phyloP scores from a whole-genome alignment of 208 protist genomes.

The Acanthamoeba quina region DNA sequence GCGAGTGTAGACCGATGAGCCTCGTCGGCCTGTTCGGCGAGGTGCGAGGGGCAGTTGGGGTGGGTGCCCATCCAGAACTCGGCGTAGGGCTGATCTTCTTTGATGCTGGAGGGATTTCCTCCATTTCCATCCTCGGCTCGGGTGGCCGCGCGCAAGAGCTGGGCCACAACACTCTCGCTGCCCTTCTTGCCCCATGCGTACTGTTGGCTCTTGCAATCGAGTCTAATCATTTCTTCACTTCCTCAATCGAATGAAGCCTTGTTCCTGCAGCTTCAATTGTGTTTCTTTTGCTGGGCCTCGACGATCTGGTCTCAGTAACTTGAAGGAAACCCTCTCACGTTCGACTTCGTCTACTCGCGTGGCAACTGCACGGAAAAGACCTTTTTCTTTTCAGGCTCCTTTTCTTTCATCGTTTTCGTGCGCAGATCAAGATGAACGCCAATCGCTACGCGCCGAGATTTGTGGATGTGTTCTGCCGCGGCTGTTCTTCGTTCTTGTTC shows the following conservation, averaged over 20 bases:
- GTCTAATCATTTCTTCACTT: background rate
- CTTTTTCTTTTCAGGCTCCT: background rate
- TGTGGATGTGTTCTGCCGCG: slow-evolving; percentile 31
- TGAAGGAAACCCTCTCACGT: background rate
- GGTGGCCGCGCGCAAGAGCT: background rate
- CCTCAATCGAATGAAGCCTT: background rate
- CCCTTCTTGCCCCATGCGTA: slow-evolving; percentile 66
- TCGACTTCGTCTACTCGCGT: too few relatives aligned
- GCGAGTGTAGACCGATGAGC: background rate
- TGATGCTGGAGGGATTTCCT: background rate
- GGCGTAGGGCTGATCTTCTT: slow-evolving; percentile 87
- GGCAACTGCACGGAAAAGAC: too few relatives aligned
- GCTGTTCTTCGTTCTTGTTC: slow-evolving; percentile 44
- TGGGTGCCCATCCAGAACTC: slow-evolving; percentile 99
- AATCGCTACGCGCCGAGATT: slow-evolving; percentile 42
- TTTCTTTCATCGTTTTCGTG: background rate
- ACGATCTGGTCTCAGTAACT: background rate
- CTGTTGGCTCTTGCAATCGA: slow-evolving; percentile 47
- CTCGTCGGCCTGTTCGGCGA: slow-evolving; percentile 14
- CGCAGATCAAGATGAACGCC: background rate
- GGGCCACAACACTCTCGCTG: slow-evolving; percentile 26
- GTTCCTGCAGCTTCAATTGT: too few relatives aligned
- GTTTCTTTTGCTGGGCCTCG: too few relatives aligned
- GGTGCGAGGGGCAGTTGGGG: slow-evolving; percentile 92
- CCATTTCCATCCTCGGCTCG: background rate